phyloP scores from a whole-genome alignment of 1,284 basidiomycete species.

The Puccinia horiana region DNA sequence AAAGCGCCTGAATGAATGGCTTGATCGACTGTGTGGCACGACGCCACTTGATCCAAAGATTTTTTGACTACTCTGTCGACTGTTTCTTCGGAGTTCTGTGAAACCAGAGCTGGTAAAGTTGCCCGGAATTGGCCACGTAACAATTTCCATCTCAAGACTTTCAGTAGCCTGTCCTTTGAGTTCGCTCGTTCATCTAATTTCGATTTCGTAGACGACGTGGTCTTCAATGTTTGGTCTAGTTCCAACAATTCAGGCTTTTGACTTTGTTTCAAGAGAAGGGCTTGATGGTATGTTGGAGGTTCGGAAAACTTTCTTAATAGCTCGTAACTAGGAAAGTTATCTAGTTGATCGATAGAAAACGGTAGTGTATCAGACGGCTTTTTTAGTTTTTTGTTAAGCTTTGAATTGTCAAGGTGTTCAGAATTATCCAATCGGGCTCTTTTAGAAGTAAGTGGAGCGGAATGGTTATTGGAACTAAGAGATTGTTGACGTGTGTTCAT shows the following conservation, averaged over 20 bases:
- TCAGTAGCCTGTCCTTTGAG: slow-evolving; percentile 1
- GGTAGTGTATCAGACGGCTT: neutral
- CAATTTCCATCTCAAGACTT: slow-evolving; percentile 36
- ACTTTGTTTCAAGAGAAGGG: slow-evolving; percentile 4
- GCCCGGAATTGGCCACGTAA: slow-evolving; percentile 27
- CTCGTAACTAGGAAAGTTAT: neutral
- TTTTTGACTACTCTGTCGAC: slow-evolving; percentile 3
- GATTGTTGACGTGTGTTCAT: slow-evolving; percentile 11
- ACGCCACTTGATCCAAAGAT: neutral
- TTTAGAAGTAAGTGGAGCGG: neutral
- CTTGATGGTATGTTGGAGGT: neutral
- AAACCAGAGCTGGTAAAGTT: slow-evolving; percentile 8
- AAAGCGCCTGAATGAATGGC: slow-evolving; percentile 7
- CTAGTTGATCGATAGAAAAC: neutral
- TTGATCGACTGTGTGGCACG: neutral
- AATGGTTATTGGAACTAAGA: neutral
- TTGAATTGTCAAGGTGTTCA: neutral
- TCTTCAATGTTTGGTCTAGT: slow-evolving; percentile 3
- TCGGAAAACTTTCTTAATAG: neutral
- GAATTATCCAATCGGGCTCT: neutral
- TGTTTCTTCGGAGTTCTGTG: slow-evolving; percentile 10
- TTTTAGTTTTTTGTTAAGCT: neutral
- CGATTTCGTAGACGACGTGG: neutral
- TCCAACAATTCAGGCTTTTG: slow-evolving; percentile 1
- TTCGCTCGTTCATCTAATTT: neutral